phyloP scores from a whole-genome alignment of 805 yeast genomes.

The Lachancea mirantina region DNA sequence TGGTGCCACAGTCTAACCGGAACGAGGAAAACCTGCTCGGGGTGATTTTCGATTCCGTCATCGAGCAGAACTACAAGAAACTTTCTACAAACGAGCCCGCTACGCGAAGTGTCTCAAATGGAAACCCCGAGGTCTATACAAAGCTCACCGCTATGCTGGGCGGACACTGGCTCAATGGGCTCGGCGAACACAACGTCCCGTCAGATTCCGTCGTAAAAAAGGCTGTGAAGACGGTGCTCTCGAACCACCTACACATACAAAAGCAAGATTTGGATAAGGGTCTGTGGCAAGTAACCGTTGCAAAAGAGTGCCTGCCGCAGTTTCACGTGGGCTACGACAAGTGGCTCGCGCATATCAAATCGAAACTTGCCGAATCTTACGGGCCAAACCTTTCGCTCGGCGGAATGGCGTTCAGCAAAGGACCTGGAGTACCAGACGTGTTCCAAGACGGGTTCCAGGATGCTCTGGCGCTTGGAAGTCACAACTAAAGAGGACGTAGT shows the following conservation, averaged over 20 bases:
- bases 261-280: slow-evolving; percentile 25
- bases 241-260: slow-evolving; percentile 34
- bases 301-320: slow-evolving; percentile 68
- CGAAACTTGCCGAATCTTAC: slow-evolving; percentile 31
- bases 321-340: slow-evolving; percentile 62
- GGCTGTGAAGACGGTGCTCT: slow-evolving; percentile 34
- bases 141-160: slow-evolving; percentile 89
- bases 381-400: slow-evolving; percentile 47
- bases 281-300: slow-evolving; percentile 35
- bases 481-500: too few species aligned
- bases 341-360: slow-evolving; percentile 32
- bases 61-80: slow-evolving; percentile 48
- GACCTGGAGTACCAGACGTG: slow-evolving; percentile 88
- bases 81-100: slow-evolving; percentile 13
- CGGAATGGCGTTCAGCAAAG: slow-evolving; percentile 74
- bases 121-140: slow-evolving; percentile 37
- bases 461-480: too few species aligned
- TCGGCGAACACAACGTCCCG: slow-evolving; percentile 16
- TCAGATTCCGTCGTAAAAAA: slow-evolving; percentile 14
- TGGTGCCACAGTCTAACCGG: slow-evolving; percentile 52
- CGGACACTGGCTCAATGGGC: slow-evolving; percentile 52
- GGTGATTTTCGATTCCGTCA: slow-evolving; percentile 83
- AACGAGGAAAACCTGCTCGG: slow-evolving; percentile 65
- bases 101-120: too few species aligned
- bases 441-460: slow-evolving; percentile 54